Percentiles rank a stretch among this genome's conserved stretches.
Conservation (phyloP, 306 rosid genomes). For the Astragalus membranaceus region DNA sequence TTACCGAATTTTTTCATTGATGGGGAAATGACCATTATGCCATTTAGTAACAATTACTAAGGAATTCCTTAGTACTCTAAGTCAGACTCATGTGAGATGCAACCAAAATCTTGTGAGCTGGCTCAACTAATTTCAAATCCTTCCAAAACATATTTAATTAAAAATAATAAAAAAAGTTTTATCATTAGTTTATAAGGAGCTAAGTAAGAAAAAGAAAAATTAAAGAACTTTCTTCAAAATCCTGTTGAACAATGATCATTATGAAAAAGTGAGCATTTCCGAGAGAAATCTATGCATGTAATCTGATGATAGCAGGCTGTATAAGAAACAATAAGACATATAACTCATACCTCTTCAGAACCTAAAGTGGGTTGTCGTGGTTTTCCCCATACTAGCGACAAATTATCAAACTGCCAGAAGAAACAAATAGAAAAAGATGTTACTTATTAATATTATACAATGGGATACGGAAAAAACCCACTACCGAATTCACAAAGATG, state of each 20-base stretch:
- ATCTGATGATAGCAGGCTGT: neutral
- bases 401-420: constrained; percentile 59
- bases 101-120: neutral
- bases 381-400: constrained; percentile 82
- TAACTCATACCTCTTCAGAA: constrained; percentile 63
- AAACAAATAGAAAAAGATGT: constrained; percentile 8
- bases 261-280: neutral
- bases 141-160: neutral
- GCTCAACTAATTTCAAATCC: neutral
- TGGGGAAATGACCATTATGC: too few species aligned
- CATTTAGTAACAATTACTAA: too few species aligned
- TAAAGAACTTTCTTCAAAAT: neutral
- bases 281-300: constrained; percentile 2
- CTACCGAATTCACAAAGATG: neutral
- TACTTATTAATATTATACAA: neutral
- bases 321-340: constrained; percentile 16
- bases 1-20: too few species aligned
- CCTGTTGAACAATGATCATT: neutral
- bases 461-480: neutral
- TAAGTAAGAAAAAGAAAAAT: neutral
- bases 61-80: too few species aligned
- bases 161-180: neutral
- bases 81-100: neutral
- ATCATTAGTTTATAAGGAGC: neutral
- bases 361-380: constrained; percentile 82